Conservation (phyloP, 225 moss, liverwort and hornwort genomes). For the Polytrichum formosum region DNA sequence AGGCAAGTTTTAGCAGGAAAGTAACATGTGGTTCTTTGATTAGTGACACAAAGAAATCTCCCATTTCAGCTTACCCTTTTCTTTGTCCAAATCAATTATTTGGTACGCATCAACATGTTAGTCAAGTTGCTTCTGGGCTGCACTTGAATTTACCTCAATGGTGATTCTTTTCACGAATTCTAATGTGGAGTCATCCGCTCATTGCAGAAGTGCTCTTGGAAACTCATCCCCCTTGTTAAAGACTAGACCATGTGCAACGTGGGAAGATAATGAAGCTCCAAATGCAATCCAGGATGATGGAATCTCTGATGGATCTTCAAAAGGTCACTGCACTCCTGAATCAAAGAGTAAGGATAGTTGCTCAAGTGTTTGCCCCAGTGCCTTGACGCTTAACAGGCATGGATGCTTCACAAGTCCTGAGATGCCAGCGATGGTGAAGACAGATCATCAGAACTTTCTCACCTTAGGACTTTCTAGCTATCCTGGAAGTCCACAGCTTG, state of each 20-base stretch:
- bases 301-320: slow-evolving; percentile 30
- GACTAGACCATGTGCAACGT: slow-evolving; percentile 45
- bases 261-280: slow-evolving; percentile 51
- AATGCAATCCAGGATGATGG: slow-evolving; percentile 21
- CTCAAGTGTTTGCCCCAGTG: slow-evolving; percentile 61
- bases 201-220: slow-evolving; percentile 63
- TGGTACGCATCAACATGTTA: too few species aligned
- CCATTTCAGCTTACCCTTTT: too few species aligned
- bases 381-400: slow-evolving; percentile 42
- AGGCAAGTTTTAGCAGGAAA: too few species aligned
- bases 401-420: slow-evolving; percentile 51
- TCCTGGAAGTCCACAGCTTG: slow-evolving; percentile 30
- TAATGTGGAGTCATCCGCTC: background rate
- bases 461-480: slow-evolving; percentile 51
- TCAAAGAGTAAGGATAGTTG: slow-evolving; percentile 49
- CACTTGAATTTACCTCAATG: too few species aligned
- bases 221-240: slow-evolving; percentile 56
- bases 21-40: too few species aligned
- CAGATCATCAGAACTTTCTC: slow-evolving; percentile 41
- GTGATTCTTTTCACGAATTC: too few species aligned
- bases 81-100: too few species aligned
- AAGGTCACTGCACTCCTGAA: slow-evolving; percentile 36
- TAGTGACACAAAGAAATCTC: too few species aligned
- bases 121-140: too few species aligned
- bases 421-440: slow-evolving; percentile 25